A percentile compares a stretch with the other conserved stretches of the same genome.
Conservation (phyloP, 352 stramenopile genomes). For the Phytophthora tubulina region DNA sequence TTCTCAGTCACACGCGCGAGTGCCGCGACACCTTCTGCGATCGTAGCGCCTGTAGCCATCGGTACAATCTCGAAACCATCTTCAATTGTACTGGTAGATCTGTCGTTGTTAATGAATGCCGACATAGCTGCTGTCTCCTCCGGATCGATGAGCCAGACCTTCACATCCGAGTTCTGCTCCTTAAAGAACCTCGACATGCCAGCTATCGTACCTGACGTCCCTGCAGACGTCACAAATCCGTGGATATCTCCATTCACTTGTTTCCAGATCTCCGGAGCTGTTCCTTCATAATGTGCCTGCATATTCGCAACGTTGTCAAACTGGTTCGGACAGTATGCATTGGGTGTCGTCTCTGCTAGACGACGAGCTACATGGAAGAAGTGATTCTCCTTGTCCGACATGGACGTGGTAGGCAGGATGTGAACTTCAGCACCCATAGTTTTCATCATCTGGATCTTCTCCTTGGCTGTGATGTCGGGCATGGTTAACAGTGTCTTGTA, state of each 20-base stretch:
- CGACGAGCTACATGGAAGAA: constrained; percentile 80
- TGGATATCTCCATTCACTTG: constrained; percentile 92
- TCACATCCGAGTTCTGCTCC: constrained; percentile 65
- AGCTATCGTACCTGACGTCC: constrained; percentile 94
- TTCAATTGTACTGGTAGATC: constrained; percentile 77
- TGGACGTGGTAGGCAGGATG: constrained; percentile 67
- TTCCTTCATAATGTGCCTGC: constrained; percentile 76
- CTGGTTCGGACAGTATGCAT: constrained; percentile 70
- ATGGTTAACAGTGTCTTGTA: constrained; percentile 88
- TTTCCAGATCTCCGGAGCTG: constrained; percentile 90
- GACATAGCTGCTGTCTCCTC: constrained; percentile 89
- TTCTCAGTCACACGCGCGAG: constrained; percentile 94
- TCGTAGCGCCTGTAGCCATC: constrained; percentile 85
- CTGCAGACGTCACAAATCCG: constrained; percentile 91
- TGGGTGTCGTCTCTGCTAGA: constrained; percentile 46
- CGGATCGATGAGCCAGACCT: constrained; percentile 83
- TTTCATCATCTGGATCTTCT: constrained; percentile 88
- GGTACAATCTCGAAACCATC: constrained; percentile 91
- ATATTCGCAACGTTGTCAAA: constrained; percentile 87
- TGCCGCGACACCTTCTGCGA: constrained; percentile 94
- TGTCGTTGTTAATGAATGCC: constrained; percentile 80
- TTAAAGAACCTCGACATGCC: constrained; percentile 95
- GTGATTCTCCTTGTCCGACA: constrained; percentile 75
- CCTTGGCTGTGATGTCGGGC: constrained; percentile 70
- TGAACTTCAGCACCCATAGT: constrained; percentile 78